Evolutionary conservation across 75 land plant species (phyloP).

Genomic region (Chamaecyparis obtusa): DNA sequence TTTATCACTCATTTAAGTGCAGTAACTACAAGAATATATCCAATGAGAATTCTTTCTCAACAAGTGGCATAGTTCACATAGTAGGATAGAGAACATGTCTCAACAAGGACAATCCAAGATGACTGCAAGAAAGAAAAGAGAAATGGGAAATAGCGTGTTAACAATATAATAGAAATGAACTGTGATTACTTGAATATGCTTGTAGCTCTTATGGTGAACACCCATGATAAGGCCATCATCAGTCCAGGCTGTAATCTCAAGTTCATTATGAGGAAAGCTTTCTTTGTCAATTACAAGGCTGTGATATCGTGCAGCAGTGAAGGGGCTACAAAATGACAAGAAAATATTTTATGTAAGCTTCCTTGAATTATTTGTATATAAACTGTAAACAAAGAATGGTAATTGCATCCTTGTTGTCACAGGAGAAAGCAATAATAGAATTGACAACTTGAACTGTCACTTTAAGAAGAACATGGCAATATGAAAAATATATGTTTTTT

Average conservation of each 20-base stretch:
- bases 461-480: neutral
- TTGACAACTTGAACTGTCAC: neutral
- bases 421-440: neutral
- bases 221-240: slow-evolving; percentile 95
- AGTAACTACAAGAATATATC: neutral
- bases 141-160: neutral
- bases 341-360: slow-evolving; percentile 1
- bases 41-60: neutral
- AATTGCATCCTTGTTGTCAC: neutral
- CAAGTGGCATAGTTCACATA: neutral
- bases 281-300: slow-evolving; percentile 91
- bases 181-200: slow-evolving; percentile 64
- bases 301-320: slow-evolving; percentile 89
- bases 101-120: neutral
- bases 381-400: neutral
- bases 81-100: neutral
- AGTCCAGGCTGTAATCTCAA: slow-evolving; percentile 96
- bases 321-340: slow-evolving; percentile 55
- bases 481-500: neutral
- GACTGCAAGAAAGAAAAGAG: neutral
- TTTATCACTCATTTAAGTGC: neutral
- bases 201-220: slow-evolving; percentile 74
- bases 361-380: neutral
- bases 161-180: slow-evolving; percentile 1
- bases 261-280: slow-evolving; percentile 76